Evolutionary conservation across 2,329 filamentous ascomycete species (phyloP).

Genomic region (Calonectria pseudoturangicola): DNA sequence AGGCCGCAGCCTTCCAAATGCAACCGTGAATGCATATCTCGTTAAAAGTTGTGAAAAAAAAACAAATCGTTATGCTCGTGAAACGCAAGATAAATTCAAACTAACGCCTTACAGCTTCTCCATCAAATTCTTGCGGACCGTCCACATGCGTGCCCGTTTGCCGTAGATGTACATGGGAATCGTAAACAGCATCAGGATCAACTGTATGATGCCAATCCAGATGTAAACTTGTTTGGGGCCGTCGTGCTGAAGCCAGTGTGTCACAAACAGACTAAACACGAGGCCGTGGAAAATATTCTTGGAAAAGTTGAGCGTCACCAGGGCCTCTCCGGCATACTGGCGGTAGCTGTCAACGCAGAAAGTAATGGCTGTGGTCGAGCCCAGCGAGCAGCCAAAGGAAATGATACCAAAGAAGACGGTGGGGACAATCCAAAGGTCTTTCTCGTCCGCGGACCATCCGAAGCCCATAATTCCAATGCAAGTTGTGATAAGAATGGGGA

Average conservation of each 20-base stretch:
- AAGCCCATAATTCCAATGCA: slow-evolving; percentile 94
- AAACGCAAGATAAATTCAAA: not conserved
- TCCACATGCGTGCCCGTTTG: slow-evolving; percentile 96
- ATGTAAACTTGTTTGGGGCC: slow-evolving; percentile 88
- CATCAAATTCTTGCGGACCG: slow-evolving; percentile 89
- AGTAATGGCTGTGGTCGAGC: slow-evolving; percentile 92
- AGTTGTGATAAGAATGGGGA: slow-evolving; percentile 86
- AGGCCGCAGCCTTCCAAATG: not conserved
- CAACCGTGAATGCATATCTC: slow-evolving; percentile 21
- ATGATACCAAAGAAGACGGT: slow-evolving; percentile 95
- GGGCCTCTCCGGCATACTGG: slow-evolving; percentile 93
- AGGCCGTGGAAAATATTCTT: slow-evolving; percentile 96
- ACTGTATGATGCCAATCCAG: slow-evolving; percentile 89
- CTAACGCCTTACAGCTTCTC: slow-evolving; percentile 75
- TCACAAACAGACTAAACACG: slow-evolving; percentile 91
- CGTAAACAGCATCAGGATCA: slow-evolving; percentile 82
- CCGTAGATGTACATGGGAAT: slow-evolving; percentile 97
- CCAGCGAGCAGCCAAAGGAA: slow-evolving; percentile 93
- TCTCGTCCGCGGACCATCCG: slow-evolving; percentile 89
- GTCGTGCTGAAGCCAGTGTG: slow-evolving; percentile 84
- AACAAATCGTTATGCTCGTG: slow-evolving; percentile 7
- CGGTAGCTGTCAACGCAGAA: slow-evolving; percentile 96
- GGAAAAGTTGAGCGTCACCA: slow-evolving; percentile 94
- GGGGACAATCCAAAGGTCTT: slow-evolving; percentile 90
- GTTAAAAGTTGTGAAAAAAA: not conserved